These are phyloP conservation scores for Beta corolliflora DNA, from an alignment of 179 eudicot species.

Conservation along the genomic window DNA sequence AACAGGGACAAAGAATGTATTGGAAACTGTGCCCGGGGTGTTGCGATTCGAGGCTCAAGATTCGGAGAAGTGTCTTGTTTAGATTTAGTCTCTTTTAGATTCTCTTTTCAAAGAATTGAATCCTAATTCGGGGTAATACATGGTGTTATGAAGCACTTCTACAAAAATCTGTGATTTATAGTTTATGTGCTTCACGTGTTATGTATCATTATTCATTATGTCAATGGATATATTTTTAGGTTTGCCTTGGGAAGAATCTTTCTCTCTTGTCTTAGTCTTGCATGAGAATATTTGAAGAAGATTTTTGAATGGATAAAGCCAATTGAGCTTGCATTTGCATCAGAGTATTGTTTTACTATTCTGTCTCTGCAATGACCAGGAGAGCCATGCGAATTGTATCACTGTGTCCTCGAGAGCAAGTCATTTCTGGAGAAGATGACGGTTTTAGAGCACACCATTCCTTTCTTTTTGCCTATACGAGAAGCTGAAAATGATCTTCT, in stretches of 20 bases:
- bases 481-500: constrained; percentile 93
- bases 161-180: not conserved
- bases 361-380: constrained; percentile 48
- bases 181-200: not conserved
- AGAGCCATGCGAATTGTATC: constrained; percentile 88
- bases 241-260: not conserved
- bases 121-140: not conserved
- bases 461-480: constrained; percentile 92
- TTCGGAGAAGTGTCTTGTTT: too few relatives aligned
- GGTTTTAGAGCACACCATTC: constrained; percentile 94
- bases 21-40: too few relatives aligned
- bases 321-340: constrained; percentile 6
- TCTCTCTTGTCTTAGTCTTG: not conserved
- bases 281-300: not conserved
- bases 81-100: not conserved
- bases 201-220: not conserved
- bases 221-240: constrained; percentile 2
- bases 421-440: constrained; percentile 99
- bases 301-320: not conserved
- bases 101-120: not conserved
- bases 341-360: constrained; percentile 6
- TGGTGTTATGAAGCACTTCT: not conserved
- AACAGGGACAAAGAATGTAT: too few relatives aligned
- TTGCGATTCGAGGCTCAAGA: too few relatives aligned
- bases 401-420: constrained; percentile 96